Evolutionary conservation across 2,329 filamentous ascomycete species (phyloP), one percentile per base, ranked within the genome.

Genomic region (Pyrenochaeta sp.): DNA sequence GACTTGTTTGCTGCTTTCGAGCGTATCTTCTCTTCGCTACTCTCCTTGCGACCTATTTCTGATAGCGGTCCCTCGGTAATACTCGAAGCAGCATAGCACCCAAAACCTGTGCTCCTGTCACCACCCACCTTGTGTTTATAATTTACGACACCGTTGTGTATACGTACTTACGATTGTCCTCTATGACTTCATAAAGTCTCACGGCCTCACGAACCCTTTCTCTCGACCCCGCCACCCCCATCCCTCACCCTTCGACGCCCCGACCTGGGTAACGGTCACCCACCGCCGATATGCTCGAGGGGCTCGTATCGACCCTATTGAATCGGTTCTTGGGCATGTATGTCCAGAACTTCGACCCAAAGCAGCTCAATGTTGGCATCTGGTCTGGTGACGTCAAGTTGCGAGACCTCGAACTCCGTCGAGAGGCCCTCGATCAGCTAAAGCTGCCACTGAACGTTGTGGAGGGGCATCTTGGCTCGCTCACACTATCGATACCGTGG

Each of bases 301-400:
- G 93, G 66, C 85, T 99, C 67, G 95, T 98, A 61, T 92, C 95
- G 69, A 96, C 94, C 79, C 84, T 99, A 82, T 89, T 99, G 69
- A 99, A 99, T 82, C 90, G 96, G 82, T 98, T 99, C 80, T 81
- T 99, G 86, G 96, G 95, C 84, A 97, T 98, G 90, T 99, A 99
- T 78, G 94, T 99, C 78, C 93, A 96, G 85, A 98, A 99, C 79
- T 99, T 99, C 76, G 95, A 99, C 78, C 92, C 95, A 49, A 90
- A 92, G 71, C 95, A 99, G 81, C 85, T 99, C 63, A 99, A 99
- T 75, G 93, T 99, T 60, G 95, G 96, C 60, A 99, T 99, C 71
- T 99, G 94, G 95, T 96, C 91, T 18, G 95, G 96, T 68, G 95
- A 99, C 81, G 95, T 99, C 70, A 97, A 96, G 79, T 84, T 99